Evolutionary conservation across 495 filamentous ascomycete species (phyloP), one percentile per base, ranked within the genome.

Genomic region (Xylaria sp.): DNA sequence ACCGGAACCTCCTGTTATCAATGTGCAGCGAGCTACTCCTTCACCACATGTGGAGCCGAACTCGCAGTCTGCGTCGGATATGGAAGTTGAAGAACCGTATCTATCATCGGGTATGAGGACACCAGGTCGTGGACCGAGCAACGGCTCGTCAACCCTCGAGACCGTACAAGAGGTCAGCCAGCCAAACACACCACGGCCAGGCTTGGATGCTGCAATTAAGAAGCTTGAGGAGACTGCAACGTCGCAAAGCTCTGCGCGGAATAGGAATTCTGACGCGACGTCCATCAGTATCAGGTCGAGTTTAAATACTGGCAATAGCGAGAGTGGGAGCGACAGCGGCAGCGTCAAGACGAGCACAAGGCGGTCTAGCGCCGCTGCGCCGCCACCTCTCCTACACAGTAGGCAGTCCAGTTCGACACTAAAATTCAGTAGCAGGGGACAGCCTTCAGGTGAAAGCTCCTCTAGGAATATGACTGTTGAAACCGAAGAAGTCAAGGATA

Each of bases 381-480:
- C 79, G 4, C 78, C 85, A 14, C 78, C 75, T 55, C 76, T 80
- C n/a, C 78, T 87, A 65, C 77, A 80, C 9, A 77, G 76, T 31
- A 79, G 78, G 37, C 85, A 83, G 67, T 85, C 79, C 67, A 87
- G 80, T 77, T 81, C 80, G 61, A 76, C 77, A 33, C 74, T 80
- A 55, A 85, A 81, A 72, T 83, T 81, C 68, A 74, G 73, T 59
- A 74, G 70, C 61, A 72, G 73, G 24, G 83, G 87, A 43, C 88
- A 93, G 82, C 84, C 87, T 40, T 78, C 84, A 17, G 82, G 87
- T 50, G 95, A 98, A 77, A 90, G 89, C 12, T 91, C 93, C 17
- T 88, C 93, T 40, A 90, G 91, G 75, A 97, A 93, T 73, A 99
- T 99, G 96, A 98, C 93, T 46, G 95, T 99, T 15, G 96, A 99